Evolutionary conservation across 306 rosid genomes (phyloP).

Genomic region (Astragalus membranaceus): DNA sequence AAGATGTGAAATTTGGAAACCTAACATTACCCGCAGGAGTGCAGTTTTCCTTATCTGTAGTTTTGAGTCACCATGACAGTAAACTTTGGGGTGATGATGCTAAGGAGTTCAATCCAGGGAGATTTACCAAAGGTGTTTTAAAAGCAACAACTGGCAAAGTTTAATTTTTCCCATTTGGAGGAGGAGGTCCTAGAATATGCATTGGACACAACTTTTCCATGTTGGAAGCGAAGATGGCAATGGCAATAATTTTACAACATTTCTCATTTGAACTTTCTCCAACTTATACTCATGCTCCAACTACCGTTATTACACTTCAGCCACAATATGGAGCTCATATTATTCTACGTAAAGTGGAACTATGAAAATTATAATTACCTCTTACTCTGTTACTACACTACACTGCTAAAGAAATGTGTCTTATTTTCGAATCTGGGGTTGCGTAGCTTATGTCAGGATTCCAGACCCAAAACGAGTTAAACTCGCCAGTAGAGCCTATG

Average conservation of each 20-base stretch:
- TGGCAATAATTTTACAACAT: conserved; percentile 30
- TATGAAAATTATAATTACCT: neutral
- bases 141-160: conserved; percentile 40
- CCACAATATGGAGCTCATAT: conserved; percentile 36
- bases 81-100: conserved; percentile 59
- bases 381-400: neutral
- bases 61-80: conserved; percentile 31
- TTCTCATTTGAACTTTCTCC: conserved; percentile 47
- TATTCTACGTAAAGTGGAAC: conserved; percentile 19
- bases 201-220: conserved; percentile 47
- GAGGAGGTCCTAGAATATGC: conserved; percentile 62
- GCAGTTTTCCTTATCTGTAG: conserved; percentile 10
- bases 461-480: too few species aligned
- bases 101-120: conserved; percentile 48
- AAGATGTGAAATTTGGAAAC: conserved; percentile 31
- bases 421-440: too few species aligned
- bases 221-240: conserved; percentile 31
- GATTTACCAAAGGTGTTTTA: conserved; percentile 43
- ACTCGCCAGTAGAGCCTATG: too few species aligned
- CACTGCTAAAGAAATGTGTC: too few species aligned
- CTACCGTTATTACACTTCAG: neutral
- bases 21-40: conserved; percentile 39
- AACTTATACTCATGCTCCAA: conserved; percentile 31
- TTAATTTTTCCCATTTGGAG: conserved; percentile 50
- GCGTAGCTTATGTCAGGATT: too few species aligned